Conservation (phyloP, 371 early-diverging fungal species). For the Lichtheimia corymbifera region DNA sequence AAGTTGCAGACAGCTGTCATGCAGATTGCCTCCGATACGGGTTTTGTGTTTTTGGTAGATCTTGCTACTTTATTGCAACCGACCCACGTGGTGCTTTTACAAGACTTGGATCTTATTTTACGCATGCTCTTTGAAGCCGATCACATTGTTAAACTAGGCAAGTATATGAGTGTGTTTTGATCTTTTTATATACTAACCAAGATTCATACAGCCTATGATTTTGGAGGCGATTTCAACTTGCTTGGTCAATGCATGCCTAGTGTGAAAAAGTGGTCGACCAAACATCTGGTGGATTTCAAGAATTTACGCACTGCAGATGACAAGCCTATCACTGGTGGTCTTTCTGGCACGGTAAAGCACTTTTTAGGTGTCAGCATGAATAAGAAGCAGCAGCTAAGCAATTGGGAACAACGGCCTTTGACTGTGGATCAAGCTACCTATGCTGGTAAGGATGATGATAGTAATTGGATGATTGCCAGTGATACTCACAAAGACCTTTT, state of each 20-base stretch:
- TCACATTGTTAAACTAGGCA: constrained; percentile 36
- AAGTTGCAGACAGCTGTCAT: constrained; percentile 36
- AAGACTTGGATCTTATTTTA: constrained; percentile 25
- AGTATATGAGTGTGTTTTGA: background rate
- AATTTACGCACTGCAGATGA: constrained; percentile 8
- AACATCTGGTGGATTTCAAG: constrained; percentile 35
- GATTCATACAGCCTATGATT: constrained; percentile 36
- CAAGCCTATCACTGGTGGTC: constrained; percentile 24
- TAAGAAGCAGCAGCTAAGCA: constrained; percentile 51
- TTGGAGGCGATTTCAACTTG: constrained; percentile 39
- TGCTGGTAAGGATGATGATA: constrained; percentile 22
- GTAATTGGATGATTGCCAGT: too few species aligned
- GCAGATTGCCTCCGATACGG: constrained; percentile 44
- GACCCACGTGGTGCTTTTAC: constrained; percentile 15
- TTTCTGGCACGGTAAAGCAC: constrained; percentile 32
- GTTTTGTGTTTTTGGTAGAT: constrained; percentile 40
- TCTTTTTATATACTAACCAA: too few species aligned
- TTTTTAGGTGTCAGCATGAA: constrained; percentile 34
- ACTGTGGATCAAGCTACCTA: constrained; percentile 37
- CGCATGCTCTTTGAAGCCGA: constrained; percentile 28
- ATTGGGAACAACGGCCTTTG: constrained; percentile 51
- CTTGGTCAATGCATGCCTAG: constrained; percentile 35
- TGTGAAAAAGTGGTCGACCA: constrained; percentile 23
- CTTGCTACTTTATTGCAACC: constrained; percentile 30
- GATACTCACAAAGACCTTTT: background rate